Evolutionary conservation across 1,139 yeast genomes (phyloP), one percentile per base, ranked within the genome.

Genomic region (Hanseniaspora uvarum): DNA sequence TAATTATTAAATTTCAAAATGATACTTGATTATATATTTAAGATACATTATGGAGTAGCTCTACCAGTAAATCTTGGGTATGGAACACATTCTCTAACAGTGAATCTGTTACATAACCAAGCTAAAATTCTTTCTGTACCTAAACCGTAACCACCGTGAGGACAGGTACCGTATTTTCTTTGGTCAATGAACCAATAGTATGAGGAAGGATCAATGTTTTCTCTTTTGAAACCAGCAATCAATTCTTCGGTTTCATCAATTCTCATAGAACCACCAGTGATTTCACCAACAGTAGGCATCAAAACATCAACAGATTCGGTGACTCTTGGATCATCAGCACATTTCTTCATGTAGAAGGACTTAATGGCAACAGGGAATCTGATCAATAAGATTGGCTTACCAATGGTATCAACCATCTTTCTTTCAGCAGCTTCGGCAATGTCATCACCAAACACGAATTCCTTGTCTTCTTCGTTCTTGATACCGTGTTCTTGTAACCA

Each of bases 361-460:
- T 94, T 92, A 74, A 92, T 86, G 69, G 84, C 96, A 54, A 87
- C 88, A 55, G 99, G 99, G 92, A 92, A 92, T 64, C 92, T 79
- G 58, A 81, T 92, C 68, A 92, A 80, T 63, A 92, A 77, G 61
- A 92, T 89, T 60, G 99, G 99, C 60, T 78, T 83, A 65, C 89
- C 89, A 67, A 94, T 85, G 57, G 85, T 79, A 69, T 92, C 99
- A 40, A 96, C 88, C 98, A 92, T 92, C 72, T 83, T 86, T 70
- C 99, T 86, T 77, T 92, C 99, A 57, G 96, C 97, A 55, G 98
- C 98, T 74, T 92, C 99, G 58, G 98, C 96, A 59, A 92, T 94
- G 69, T 92, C 99, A 68, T 94, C 99, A 69, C 99, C 99, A 63
- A 94, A 94, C 71, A 83, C 80, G 81, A 89, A 92, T 62, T 74